Conservation (phyloP, 257 asterid species). For the Capsicum baccatum region DNA sequence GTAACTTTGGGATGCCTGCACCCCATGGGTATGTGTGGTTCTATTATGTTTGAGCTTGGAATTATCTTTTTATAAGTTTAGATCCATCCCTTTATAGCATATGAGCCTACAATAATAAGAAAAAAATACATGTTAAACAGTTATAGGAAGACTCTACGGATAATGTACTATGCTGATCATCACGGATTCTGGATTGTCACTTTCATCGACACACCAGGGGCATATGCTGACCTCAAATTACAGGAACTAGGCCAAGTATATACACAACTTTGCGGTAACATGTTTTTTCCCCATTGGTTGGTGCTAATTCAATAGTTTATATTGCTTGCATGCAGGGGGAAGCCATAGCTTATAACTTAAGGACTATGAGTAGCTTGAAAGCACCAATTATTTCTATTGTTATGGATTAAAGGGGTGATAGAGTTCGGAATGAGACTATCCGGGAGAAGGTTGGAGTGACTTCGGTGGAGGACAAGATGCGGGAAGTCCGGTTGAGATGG, state of each 20-base stretch:
- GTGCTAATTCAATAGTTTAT: constrained; percentile 22
- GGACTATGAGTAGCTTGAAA: constrained; percentile 96
- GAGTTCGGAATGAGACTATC: no score
- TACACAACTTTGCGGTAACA: constrained; percentile 24
- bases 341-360: constrained; percentile 93
- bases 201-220: constrained; percentile 95
- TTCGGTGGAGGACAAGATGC: no score
- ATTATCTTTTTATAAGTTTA: background rate
- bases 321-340: constrained; percentile 69
- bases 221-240: constrained; percentile 86
- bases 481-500: no score
- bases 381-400: constrained; percentile 91
- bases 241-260: constrained; percentile 86
- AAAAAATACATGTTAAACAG: constrained; percentile 46
- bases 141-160: constrained; percentile 87
- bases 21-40: constrained; percentile 80
- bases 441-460: no score
- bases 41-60: constrained; percentile 15
- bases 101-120: constrained; percentile 22
- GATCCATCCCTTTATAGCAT: constrained; percentile 21
- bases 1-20: constrained; percentile 98
- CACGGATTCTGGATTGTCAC: constrained; percentile 86
- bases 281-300: constrained; percentile 9
- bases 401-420: constrained; percentile 28
- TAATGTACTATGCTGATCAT: constrained; percentile 93